Base-by-base conservation (phyloP, 164 flowering plant genomes). In the Aristolochia contorta region DNA sequence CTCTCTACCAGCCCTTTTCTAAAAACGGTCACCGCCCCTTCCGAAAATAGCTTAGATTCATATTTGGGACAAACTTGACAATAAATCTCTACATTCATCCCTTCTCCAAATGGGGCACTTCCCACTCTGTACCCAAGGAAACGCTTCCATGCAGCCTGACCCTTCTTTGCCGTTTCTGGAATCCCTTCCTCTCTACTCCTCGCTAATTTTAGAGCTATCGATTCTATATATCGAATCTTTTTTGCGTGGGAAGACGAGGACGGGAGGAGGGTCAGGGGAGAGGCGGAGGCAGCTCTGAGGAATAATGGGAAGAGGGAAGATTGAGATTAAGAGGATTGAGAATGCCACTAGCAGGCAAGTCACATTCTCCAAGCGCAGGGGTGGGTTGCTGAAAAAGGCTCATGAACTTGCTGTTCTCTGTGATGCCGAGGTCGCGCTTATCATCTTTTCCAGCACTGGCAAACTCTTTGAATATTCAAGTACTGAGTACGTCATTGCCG, bases 281-380 rank as follows among this genome's bases (percentile, higher is more conserved):
- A 23, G 6, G 7, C 43, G 37, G 58, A 24, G 27, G 47, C 27
- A 33, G 58, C 25, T 16, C 16, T 13, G 9, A 41, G 20, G 45
- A 58, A 21, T 67, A 57, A 86, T 86, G 93, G 93, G 93, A 57
- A 65, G 93, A 47, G 93, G 86, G 47, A 88, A 85, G 78, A 85
- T 85, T 74, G 96, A 88, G 80, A 88, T 85, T 14, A 88, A 84
- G 78, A 82, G 72, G 77, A 88, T 88, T 21, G 96, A 88, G 68
- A 88, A 85, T 63, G 76, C 84, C 8, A 84, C 81, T 30, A 88
- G 80, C 71, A 74, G 96, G 53, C 91, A 88, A 69, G 96, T 88
- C 19, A 88, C 96, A 33, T 88, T 88, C 75, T 85, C 96, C 0
- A 88, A 88, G 69, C 77, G 96, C 22, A 80, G 96, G 10, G 67